Evolutionary conservation across 495 filamentous ascomycete species (phyloP).

Genomic region (Rhizodiscina lignyota): DNA sequence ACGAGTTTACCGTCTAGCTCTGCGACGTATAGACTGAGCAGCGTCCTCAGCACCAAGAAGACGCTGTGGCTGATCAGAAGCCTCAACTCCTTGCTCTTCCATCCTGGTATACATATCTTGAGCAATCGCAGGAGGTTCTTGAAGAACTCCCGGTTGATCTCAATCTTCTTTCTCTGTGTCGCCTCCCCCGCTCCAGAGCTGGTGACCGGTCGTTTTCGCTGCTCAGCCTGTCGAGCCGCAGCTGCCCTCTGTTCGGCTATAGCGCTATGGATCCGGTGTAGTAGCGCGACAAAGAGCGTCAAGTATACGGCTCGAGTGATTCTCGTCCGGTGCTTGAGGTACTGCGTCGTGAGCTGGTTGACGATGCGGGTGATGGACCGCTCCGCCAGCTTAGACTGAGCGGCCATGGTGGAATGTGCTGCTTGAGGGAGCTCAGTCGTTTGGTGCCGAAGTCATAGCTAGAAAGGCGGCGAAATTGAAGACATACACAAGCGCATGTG

Average conservation of each 20-base stretch:
- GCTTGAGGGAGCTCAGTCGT: too few relatives aligned
- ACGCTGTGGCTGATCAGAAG: slow-evolving; percentile 71
- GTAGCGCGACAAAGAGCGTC: slow-evolving; percentile 73
- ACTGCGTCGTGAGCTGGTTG: slow-evolving; percentile 54
- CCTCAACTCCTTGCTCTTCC: slow-evolving; percentile 73
- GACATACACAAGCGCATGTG: too few relatives aligned
- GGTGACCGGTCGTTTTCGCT: slow-evolving; percentile 38
- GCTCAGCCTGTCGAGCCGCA: slow-evolving; percentile 49
- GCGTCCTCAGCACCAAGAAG: slow-evolving; percentile 66
- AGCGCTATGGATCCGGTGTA: slow-evolving; percentile 80
- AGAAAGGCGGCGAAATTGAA: too few relatives aligned
- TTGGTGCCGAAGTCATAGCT: too few relatives aligned
- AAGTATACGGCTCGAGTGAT: slow-evolving; percentile 88
- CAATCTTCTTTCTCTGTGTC: slow-evolving; percentile 62
- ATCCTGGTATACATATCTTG: slow-evolving; percentile 77
- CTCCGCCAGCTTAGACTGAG: slow-evolving; percentile 66
- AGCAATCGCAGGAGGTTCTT: slow-evolving; percentile 62
- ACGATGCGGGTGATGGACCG: slow-evolving; percentile 59
- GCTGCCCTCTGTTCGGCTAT: slow-evolving; percentile 87
- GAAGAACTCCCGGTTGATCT: slow-evolving; percentile 93
- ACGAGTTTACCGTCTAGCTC: slow-evolving; percentile 89
- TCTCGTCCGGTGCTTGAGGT: slow-evolving; percentile 69
- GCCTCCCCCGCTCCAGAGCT: slow-evolving; percentile 27
- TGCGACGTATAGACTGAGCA: slow-evolving; percentile 89
- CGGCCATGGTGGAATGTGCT: slow-evolving; percentile 56